A percentile compares a stretch with the other conserved stretches of the same genome.
These are phyloP conservation scores for Silene conica DNA, from an alignment of 148 eudicot genomes.

Conservation along the genomic window DNA sequence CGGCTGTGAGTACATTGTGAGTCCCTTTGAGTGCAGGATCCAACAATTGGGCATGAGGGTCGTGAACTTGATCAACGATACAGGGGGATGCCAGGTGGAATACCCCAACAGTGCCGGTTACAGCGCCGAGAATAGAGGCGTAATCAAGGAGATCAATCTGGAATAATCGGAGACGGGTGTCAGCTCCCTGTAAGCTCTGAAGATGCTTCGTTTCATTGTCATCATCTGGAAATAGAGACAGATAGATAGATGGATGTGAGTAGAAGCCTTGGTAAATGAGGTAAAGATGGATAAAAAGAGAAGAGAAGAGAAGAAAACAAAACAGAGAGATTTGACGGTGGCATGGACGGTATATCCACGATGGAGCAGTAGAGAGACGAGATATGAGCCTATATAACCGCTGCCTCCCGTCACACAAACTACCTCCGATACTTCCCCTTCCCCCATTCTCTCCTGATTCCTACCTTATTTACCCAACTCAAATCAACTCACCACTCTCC, in stretches of 20 bases:
- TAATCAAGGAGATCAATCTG: constrained; percentile 78
- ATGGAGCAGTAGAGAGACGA: constrained; percentile 67
- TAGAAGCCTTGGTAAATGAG: too few species aligned
- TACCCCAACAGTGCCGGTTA: constrained; percentile 56
- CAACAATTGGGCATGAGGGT: constrained; percentile 42
- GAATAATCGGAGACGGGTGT: constrained; percentile 50
- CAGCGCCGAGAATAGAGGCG: constrained; percentile 56
- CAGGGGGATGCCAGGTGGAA: constrained; percentile 88
- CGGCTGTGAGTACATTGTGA: constrained; percentile 62
- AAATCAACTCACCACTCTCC: too few species aligned
- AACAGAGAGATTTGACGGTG: constrained; percentile 65
- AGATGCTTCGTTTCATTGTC: constrained; percentile 78
- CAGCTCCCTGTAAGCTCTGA: constrained; percentile 52
- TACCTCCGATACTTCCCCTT: constrained; percentile 18
- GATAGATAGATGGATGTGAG: too few species aligned
- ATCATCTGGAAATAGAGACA: constrained; percentile 40
- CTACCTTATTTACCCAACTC: too few species aligned
- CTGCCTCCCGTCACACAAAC: constrained; percentile 94
- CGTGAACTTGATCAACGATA: constrained; percentile 16
- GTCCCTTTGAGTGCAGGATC: constrained; percentile 88
- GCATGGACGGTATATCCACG: constrained; percentile 94
- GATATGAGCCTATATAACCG: constrained; percentile 83
- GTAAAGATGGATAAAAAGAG: too few species aligned
- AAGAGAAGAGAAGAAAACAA: too few species aligned
- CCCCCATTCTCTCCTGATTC: background rate